A percentile compares a stretch with the other conserved stretches of the same genome.
phyloP scores from a whole-genome alignment of 2,329 filamentous ascomycete genomes.

The Cadophora luteo-olivacea region DNA sequence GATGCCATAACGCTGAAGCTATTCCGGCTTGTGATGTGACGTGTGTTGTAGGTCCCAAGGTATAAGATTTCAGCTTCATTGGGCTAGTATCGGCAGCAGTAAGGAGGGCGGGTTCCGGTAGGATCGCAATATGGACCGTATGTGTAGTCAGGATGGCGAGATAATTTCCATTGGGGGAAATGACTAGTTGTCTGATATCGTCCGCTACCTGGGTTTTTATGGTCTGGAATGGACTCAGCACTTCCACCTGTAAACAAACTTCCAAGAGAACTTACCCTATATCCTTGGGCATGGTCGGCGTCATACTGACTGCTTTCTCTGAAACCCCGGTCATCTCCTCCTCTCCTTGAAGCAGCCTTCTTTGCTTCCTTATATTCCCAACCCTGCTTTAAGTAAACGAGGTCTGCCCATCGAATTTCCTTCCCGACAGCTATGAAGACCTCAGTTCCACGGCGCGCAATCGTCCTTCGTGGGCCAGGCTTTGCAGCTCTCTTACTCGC shows the following conservation, averaged over 20 bases:
- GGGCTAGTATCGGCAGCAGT: conserved; percentile 70
- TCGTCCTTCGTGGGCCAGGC: conserved; percentile 65
- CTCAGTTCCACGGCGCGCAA: conserved; percentile 84
- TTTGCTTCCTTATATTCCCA: conserved; percentile 50
- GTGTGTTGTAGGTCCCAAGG: conserved; percentile 90
- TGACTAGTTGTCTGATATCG: conserved; percentile 82
- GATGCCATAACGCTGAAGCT: conserved; percentile 88
- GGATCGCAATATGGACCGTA: conserved; percentile 85
- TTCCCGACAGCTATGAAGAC: conserved; percentile 88
- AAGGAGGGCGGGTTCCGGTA: conserved; percentile 82
- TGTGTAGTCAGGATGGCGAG: conserved; percentile 87
- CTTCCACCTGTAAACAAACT: conserved; percentile 24
- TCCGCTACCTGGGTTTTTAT: conserved; percentile 81
- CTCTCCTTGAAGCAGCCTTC: conserved; percentile 23
- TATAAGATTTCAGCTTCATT: conserved; percentile 84
- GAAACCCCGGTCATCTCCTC: conserved; percentile 29
- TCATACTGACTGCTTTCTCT: conserved; percentile 38
- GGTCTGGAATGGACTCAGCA: conserved; percentile 55
- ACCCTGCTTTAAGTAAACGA: conserved; percentile 77
- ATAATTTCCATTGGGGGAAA: conserved; percentile 82
- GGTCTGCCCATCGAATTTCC: conserved; percentile 90
- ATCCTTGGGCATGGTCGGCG: conserved; percentile 49
- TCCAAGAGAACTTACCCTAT: conserved; percentile 52
- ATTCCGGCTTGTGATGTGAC: conserved; percentile 85
- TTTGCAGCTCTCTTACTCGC: conserved; percentile 51